Evolutionary conservation across 768 basidiomycete species (phyloP).

Genomic region (Lepiota venenata): DNA sequence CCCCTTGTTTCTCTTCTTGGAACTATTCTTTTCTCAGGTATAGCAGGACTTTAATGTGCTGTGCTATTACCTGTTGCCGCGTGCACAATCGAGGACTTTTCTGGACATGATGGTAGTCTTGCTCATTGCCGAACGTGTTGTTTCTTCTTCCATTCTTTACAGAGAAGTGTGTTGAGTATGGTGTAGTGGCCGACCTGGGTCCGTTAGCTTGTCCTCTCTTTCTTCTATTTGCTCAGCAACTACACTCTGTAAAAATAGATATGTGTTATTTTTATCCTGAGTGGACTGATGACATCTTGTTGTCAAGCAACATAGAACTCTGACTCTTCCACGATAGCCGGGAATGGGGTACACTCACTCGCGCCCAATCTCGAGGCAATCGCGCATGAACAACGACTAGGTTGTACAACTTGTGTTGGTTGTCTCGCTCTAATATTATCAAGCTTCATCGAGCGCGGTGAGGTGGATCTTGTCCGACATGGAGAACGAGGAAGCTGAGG

Average conservation of each 20-base stretch:
- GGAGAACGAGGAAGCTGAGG: too few relatives aligned
- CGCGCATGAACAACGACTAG: too few relatives aligned
- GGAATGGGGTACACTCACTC: too few relatives aligned
- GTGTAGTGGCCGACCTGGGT: slow-evolving; percentile 3
- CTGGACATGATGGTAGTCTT: neutral
- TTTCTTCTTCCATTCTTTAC: neutral
- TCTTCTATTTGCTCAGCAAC: neutral
- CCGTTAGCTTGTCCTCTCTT: slow-evolving; percentile 2
- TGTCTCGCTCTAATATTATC: too few relatives aligned
- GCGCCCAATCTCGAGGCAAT: too few relatives aligned
- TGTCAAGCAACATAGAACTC: neutral
- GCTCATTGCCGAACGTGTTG: neutral
- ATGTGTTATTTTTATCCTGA: neutral
- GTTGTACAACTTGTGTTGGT: too few relatives aligned
- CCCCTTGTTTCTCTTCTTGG: neutral
- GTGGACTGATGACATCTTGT: neutral
- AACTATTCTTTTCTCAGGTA: neutral
- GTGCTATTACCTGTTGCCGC: neutral
- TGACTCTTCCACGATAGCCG: too few relatives aligned
- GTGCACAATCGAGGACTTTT: slow-evolving; percentile 2
- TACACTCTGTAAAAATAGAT: slow-evolving; percentile 11
- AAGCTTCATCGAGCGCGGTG: too few relatives aligned
- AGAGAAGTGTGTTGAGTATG: neutral
- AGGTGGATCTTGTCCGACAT: too few relatives aligned
- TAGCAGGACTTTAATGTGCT: neutral